These are phyloP conservation scores for Aspergillus udagawae DNA, from an alignment of 2,329 filamentous ascomycete genomes.

Conservation along the genomic window DNA sequence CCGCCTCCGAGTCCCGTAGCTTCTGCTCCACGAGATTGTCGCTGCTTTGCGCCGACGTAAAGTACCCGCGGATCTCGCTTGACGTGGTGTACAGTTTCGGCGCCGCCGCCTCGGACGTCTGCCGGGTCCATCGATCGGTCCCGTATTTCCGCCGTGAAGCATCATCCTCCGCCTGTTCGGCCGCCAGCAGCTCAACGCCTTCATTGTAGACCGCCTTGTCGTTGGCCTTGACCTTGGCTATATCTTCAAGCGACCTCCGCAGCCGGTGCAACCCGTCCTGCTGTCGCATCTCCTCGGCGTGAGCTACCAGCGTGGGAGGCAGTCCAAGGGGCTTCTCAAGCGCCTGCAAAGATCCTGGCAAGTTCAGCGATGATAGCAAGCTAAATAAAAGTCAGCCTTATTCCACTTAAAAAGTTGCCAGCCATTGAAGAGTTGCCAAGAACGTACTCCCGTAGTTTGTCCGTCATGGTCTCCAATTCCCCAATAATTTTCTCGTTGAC, in stretches of 20 bases:
- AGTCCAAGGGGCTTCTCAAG: slow-evolving; percentile 91
- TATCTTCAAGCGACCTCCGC: slow-evolving; percentile 77
- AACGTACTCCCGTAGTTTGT: slow-evolving; percentile 66
- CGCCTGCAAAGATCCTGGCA: slow-evolving; percentile 89
- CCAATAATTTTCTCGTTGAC: slow-evolving; percentile 84
- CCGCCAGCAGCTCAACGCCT: slow-evolving; percentile 69
- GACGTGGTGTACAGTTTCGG: slow-evolving; percentile 70
- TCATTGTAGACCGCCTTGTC: slow-evolving; percentile 78
- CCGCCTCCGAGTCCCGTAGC: slow-evolving; percentile 68
- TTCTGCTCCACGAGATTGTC: slow-evolving; percentile 73
- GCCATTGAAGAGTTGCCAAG: neutral
- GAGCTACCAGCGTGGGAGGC: slow-evolving; percentile 77
- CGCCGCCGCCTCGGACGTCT: slow-evolving; percentile 65
- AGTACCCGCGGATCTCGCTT: slow-evolving; percentile 79
- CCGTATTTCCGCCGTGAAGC: slow-evolving; percentile 72
- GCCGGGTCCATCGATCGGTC: slow-evolving; percentile 77
- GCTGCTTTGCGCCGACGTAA: slow-evolving; percentile 65
- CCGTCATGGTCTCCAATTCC: slow-evolving; percentile 76
- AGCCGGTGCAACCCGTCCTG: slow-evolving; percentile 78
- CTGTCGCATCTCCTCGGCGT: slow-evolving; percentile 90
- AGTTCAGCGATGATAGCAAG: slow-evolving; percentile 72
- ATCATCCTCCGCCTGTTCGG: slow-evolving; percentile 81
- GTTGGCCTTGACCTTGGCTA: slow-evolving; percentile 78
- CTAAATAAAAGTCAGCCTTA: slow-evolving; percentile 23
- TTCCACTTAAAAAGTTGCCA: neutral